Evolutionary conservation across 1,284 basidiomycete species (phyloP).

Genomic region (Rhizoctonia solani): DNA sequence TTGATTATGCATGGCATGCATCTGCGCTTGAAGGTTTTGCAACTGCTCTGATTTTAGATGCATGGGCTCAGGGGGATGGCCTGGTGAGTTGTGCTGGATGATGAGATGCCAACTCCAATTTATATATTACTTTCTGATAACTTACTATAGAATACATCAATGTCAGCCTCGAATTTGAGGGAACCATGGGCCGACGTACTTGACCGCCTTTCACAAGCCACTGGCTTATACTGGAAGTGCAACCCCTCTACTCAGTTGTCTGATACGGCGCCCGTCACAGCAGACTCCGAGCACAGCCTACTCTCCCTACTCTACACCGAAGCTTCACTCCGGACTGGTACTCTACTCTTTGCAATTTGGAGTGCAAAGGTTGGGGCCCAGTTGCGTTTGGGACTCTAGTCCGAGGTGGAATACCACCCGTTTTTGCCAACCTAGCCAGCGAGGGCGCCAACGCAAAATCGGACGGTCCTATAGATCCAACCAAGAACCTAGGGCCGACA

Average conservation of each 20-base stretch:
- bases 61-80: slow-evolving; percentile 77
- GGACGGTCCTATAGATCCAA: slow-evolving; percentile 43
- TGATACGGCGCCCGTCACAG: slow-evolving; percentile 41
- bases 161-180: slow-evolving; percentile 48
- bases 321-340: slow-evolving; percentile 68
- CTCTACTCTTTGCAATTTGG: slow-evolving; percentile 77
- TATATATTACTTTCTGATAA: slow-evolving; percentile 29
- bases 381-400: slow-evolving; percentile 77
- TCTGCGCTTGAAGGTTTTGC: slow-evolving; percentile 82
- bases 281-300: slow-evolving; percentile 62
- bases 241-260: slow-evolving; percentile 41
- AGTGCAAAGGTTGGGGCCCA: slow-evolving; percentile 82
- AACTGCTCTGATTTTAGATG: slow-evolving; percentile 75
- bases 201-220: slow-evolving; percentile 70
- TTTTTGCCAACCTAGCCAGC: slow-evolving; percentile 50
- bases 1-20: slow-evolving; percentile 86
- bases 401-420: slow-evolving; percentile 60
- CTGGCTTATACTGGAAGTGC: slow-evolving; percentile 63
- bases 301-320: slow-evolving; percentile 67
- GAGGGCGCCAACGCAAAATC: slow-evolving; percentile 38
- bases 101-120: slow-evolving; percentile 33
- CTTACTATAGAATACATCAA: slow-evolving; percentile 49
- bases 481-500: slow-evolving; percentile 44
- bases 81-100: slow-evolving; percentile 54
- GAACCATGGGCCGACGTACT: slow-evolving; percentile 71